These are phyloP conservation scores for Podaxis sp. DNA, from an alignment of 768 basidiomycete species.

Conservation along the genomic window DNA sequence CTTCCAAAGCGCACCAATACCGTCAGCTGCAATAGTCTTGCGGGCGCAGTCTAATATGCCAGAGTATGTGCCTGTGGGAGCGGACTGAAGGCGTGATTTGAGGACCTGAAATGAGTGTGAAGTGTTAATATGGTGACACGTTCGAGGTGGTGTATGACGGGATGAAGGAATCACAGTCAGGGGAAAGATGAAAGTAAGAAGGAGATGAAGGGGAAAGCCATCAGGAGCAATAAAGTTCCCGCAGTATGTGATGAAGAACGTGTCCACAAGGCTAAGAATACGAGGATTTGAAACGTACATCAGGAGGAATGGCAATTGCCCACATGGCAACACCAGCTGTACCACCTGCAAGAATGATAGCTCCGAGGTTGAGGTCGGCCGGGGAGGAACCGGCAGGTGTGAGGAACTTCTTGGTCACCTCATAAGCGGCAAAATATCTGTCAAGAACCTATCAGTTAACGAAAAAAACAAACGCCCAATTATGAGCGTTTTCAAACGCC, in stretches of 20 bases:
- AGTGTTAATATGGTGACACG: background rate
- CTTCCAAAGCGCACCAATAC: conserved; percentile 88
- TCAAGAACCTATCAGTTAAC: background rate
- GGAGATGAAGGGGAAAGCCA: background rate
- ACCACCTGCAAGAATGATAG: conserved; percentile 90
- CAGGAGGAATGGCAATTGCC: conserved; percentile 95
- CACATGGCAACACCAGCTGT: conserved; percentile 98
- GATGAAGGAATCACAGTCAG: background rate
- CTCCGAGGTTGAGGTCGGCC: conserved; percentile 77
- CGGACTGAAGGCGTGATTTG: conserved; percentile 94
- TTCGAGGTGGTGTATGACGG: background rate
- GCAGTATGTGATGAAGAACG: background rate
- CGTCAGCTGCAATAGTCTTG: conserved; percentile 90
- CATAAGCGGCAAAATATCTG: conserved; percentile 97
- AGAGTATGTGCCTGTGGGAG: conserved; percentile 95
- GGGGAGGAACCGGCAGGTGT: conserved; percentile 81
- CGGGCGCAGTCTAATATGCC: conserved; percentile 90
- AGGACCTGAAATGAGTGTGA: conserved; percentile 57
- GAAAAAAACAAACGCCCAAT: background rate
- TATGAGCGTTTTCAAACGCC: background rate
- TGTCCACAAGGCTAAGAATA: background rate
- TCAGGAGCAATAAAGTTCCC: background rate
- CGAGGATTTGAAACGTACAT: conserved; percentile 51
- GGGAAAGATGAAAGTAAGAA: background rate
- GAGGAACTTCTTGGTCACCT: conserved; percentile 84